phyloP scores from a whole-genome alignment of 2,329 filamentous ascomycete genomes.

The Penicillium hesseltinei region DNA sequence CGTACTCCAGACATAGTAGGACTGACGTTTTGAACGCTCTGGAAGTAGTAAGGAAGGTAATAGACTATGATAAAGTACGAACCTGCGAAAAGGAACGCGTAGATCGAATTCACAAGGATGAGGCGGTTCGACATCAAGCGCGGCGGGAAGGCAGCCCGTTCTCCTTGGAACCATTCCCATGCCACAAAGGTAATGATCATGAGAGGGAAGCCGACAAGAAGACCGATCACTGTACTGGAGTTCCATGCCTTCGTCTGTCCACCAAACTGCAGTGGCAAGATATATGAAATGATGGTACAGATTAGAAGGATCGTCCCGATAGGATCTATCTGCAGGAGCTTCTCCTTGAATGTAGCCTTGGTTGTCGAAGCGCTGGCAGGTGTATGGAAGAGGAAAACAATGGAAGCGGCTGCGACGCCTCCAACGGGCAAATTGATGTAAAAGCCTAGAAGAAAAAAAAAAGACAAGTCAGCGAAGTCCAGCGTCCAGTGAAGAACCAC shows the following conservation, averaged over 20 bases:
- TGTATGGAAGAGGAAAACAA: constrained; percentile 4
- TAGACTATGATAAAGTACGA: constrained; percentile 42
- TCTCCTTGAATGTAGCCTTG: constrained; percentile 26
- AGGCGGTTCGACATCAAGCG: constrained; percentile 40
- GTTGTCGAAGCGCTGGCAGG: constrained; percentile 6
- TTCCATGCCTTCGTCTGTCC: constrained; percentile 40
- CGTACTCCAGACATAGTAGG: constrained; percentile 41
- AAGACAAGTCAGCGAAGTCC: neutral
- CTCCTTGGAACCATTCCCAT: constrained; percentile 39
- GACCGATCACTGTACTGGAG: constrained; percentile 44
- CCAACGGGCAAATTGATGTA: constrained; percentile 2
- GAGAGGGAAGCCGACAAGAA: constrained; percentile 45
- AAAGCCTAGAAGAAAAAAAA: neutral
- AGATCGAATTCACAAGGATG: constrained; percentile 4
- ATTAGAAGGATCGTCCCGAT: constrained; percentile 44
- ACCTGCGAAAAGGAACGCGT: constrained; percentile 36
- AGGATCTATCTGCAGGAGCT: constrained; percentile 47
- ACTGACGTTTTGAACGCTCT: constrained; percentile 34
- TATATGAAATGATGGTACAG: constrained; percentile 15
- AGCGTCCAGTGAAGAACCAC: neutral
- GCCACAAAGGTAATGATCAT: constrained; percentile 36
- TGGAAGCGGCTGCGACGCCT: neutral
- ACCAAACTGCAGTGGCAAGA: constrained; percentile 42
- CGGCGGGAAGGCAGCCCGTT: constrained; percentile 42
- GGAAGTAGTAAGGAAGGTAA: constrained; percentile 52